Base-by-base conservation (phyloP, 345 rosid species). In the Bruguiera sexangula region DNA sequence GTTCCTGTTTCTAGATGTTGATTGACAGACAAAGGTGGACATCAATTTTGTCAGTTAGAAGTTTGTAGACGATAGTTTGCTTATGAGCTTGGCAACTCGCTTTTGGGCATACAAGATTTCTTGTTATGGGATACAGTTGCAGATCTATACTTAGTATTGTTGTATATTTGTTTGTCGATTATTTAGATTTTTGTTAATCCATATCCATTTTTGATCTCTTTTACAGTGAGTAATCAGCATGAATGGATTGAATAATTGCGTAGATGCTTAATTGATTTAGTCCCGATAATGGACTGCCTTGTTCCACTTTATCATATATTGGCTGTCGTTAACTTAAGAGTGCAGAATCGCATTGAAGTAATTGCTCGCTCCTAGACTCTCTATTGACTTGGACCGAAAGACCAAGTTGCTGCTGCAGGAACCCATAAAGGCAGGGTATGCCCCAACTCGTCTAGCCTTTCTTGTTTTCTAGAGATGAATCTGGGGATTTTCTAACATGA, bases 11-110 rank as follows among this genome's bases (percentile, higher is more conserved):
- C 65, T 66, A 48, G 77, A 54, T 57, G 2, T 20, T 32, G 53
- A 60, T 32, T 74, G 51, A 65, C 46, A 67, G 20, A 62, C 57
- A 32, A 82, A 80, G 86, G 78, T 60, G 60, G 52, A 36, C 78
- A 59, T 63, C 71, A 66, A 71, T 57, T 50, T 51, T n/a, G 48
- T 62, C 69, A 20, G 34, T 55, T 32, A 36, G 51, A 59, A 62
- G 68, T 68, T 13, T 3, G 8, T n/a, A 19, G 66, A 29, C 29
- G 18, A 62, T 43, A 48, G 61, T 31, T 60, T 67, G 19, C 34
- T 34, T 62, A 27, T 69, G 10, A 43, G 24, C 43, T 59, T n/a
- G 48, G 70, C 72, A 8, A 65, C 60, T 34, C 37, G 59, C 51
- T 51, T 19, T 54, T 53, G 69, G 59, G 53, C 58, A 26, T 32